phyloP scores from a whole-genome alignment of 768 basidiomycete genomes.

The Mycena rebaudengoi region DNA sequence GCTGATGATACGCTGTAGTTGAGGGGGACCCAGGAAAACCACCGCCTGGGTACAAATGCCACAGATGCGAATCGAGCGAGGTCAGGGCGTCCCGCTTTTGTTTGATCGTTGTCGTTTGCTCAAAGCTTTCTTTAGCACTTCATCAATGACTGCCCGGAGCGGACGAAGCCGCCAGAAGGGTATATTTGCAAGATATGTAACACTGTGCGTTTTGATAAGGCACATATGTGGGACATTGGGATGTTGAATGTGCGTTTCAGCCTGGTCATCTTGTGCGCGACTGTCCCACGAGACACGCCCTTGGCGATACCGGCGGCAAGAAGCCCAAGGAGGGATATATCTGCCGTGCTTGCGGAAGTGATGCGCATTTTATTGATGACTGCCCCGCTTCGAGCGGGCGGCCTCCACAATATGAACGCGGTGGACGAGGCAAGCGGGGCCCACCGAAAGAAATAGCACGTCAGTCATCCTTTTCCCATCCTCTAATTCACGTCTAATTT shows the following conservation, averaged over 20 bases:
- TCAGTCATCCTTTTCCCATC: slow-evolving; percentile 45
- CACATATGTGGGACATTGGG: slow-evolving; percentile 3
- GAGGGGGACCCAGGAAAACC: slow-evolving; percentile 62
- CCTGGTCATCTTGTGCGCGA: slow-evolving; percentile 89
- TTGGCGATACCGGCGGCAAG: slow-evolving; percentile 83
- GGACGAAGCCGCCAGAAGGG: slow-evolving; percentile 78
- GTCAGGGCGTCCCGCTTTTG: slow-evolving; percentile 51
- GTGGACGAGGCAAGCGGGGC: slow-evolving; percentile 53
- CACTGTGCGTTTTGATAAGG: slow-evolving; percentile 50
- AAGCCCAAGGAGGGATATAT: slow-evolving; percentile 89
- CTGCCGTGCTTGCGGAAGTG: slow-evolving; percentile 91
- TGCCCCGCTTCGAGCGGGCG: slow-evolving; percentile 76
- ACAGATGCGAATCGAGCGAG: slow-evolving; percentile 78
- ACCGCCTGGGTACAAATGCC: slow-evolving; percentile 79
- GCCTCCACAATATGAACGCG: slow-evolving; percentile 41
- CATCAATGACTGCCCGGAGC: slow-evolving; percentile 78
- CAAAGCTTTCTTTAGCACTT: slow-evolving; percentile 62
- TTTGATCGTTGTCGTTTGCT: not conserved
- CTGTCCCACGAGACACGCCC: slow-evolving; percentile 81
- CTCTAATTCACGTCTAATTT: slow-evolving; percentile 1
- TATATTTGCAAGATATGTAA: slow-evolving; percentile 91
- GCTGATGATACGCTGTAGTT: slow-evolving; percentile 21
- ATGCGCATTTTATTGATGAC: slow-evolving; percentile 86
- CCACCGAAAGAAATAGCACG: slow-evolving; percentile 84
- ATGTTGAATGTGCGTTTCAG: slow-evolving; percentile 42